Conservation (phyloP, 768 basidiomycete species). For the Russula compacta region DNA sequence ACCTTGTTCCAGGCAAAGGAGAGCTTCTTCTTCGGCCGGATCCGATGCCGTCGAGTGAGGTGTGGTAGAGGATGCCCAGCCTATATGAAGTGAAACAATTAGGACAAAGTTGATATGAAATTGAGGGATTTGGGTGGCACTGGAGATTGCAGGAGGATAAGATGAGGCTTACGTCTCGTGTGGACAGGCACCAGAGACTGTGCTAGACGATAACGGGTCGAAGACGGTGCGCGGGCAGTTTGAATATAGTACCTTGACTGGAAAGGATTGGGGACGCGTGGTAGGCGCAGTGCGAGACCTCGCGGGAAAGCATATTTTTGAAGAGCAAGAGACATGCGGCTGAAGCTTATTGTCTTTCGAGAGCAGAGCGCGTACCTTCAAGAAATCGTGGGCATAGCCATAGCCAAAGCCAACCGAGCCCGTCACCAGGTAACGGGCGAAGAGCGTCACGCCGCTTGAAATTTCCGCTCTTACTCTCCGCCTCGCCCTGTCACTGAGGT, state of each 20-base stretch:
- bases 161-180: constrained; percentile 10
- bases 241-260: neutral
- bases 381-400: neutral
- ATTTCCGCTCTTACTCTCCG: neutral
- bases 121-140: neutral
- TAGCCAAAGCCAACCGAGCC: neutral
- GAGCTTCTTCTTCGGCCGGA: constrained; percentile 73
- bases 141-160: neutral
- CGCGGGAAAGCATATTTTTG: constrained; percentile 5
- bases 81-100: constrained; percentile 31
- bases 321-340: constrained; percentile 14
- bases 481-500: neutral
- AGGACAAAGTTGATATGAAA: constrained; percentile 16
- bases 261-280: neutral
- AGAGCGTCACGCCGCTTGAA: constrained; percentile 16
- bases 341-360: constrained; percentile 10
- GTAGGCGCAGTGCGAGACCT: constrained; percentile 3
- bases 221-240: neutral
- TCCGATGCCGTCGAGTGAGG: constrained; percentile 75
- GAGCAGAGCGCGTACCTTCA: neutral
- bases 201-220: neutral
- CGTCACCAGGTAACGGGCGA: neutral
- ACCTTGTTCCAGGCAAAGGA: constrained; percentile 72
- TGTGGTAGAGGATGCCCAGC: constrained; percentile 74
- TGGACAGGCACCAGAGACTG: neutral